Base-by-base conservation (phyloP, 495 filamentous ascomycete species). In the Penicillium waksmanii region DNA sequence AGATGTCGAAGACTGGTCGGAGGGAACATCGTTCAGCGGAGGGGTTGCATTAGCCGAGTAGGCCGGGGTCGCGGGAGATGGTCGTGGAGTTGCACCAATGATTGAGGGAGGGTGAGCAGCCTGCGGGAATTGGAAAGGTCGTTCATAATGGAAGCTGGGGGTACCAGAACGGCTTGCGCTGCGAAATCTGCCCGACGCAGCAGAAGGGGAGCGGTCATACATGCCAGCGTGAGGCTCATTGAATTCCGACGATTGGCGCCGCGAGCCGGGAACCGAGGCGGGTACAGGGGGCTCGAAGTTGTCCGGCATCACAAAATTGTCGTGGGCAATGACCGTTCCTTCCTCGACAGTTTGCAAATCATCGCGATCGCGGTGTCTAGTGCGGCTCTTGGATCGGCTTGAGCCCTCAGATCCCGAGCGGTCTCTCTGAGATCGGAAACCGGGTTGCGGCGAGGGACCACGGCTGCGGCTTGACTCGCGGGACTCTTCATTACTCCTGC, bases 371-470 rank as follows among this genome's bases (percentile, higher is more conserved):
- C 75, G 74, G n/a, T 69, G 70, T 18, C 74, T 70, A 47, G 82
- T 83, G 18, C 84, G 82, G 58, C 78, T 85, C 60, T 81, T 81
- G 3, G 85, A 84, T 12, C 82, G 80, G 35, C 75, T 76, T 40
- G 82, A 82, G 4, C 82, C 78, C 49, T 89, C 85, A 0, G 88
- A 89, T 51, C 78, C 82, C 44, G 87, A 88, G 23, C 86, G 80
- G 50, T 87, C 84, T 31, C 86, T 73, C 31, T 81, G 82, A 3
- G 76, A 66, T 9, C 68, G 62, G 60, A 70, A 70, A 27, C 65
- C 66, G 10, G 66, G 62, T 51, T 72, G 66, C 11, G 78, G 78
- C 1, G 78, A 78, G 9, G 67, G 59, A 11, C 60, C 67, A 31
- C 76, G 77, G 65, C 76, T 79, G 17, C 66, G 70, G 57, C 73